These are phyloP conservation scores for Pseudogymnoascus sp. DNA, from an alignment of 2,329 filamentous ascomycete genomes.

Conservation along the genomic window DNA sequence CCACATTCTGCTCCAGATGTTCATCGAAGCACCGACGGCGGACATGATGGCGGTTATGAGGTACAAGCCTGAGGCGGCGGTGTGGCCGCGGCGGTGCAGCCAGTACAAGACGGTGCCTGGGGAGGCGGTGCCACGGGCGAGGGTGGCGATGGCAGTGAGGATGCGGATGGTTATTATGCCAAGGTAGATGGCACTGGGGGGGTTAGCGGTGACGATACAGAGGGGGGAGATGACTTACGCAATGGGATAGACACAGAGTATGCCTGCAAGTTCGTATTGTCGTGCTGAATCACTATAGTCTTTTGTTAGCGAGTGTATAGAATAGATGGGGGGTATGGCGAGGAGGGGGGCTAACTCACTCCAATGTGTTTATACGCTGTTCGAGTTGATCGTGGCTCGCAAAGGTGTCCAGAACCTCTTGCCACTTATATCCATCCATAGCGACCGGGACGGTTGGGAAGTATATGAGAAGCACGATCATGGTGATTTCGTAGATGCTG, in stretches of 20 bases:
- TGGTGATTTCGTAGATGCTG: slow-evolving; percentile 2
- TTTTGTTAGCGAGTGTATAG: not conserved
- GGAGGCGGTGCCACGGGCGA: not conserved
- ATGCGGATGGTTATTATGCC: not conserved
- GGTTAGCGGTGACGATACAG: not conserved
- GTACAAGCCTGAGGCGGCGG: not conserved
- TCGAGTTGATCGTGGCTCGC: not conserved
- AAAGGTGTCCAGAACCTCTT: not conserved
- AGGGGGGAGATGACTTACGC: not conserved
- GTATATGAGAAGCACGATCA: slow-evolving; percentile 3
- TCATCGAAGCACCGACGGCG: not conserved
- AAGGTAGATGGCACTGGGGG: not conserved
- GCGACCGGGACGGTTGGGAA: not conserved
- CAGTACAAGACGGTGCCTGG: not conserved
- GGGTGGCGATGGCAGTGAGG: not conserved
- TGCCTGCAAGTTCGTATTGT: not conserved
- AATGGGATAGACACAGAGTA: not conserved
- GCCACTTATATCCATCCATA: not conserved
- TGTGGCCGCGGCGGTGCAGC: not conserved
- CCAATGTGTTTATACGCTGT: not conserved
- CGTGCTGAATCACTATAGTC: not conserved
- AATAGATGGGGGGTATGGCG: not conserved
- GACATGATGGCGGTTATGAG: not conserved
- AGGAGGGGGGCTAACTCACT: not conserved
- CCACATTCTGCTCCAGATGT: not conserved